These are phyloP conservation scores for Tanacetum coccineum DNA, from an alignment of 129 eudicot genomes.

Conservation along the genomic window DNA sequence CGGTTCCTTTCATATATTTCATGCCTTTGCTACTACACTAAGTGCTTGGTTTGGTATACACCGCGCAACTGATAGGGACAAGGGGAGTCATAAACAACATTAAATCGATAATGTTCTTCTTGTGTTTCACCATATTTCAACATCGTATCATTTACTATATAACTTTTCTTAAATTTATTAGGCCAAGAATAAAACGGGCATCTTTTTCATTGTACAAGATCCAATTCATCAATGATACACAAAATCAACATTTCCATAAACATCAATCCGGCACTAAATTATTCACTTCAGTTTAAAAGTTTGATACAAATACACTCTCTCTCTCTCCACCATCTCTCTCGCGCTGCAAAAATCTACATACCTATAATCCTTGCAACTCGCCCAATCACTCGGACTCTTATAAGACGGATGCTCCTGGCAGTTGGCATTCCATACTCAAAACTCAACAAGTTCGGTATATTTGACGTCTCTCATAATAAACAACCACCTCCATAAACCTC, in stretches of 20 bases:
- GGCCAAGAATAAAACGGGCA: too few species aligned
- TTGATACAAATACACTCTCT: not conserved
- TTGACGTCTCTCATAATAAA: constrained; percentile 87
- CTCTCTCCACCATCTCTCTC: too few species aligned
- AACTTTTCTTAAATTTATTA: too few species aligned
- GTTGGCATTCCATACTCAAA: constrained; percentile 88
- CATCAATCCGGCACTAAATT: not conserved
- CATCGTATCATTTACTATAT: too few species aligned
- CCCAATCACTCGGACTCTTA: constrained; percentile 51
- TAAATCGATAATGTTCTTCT: too few species aligned
- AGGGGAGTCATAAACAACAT: too few species aligned
- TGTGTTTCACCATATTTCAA: too few species aligned
- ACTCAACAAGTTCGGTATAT: constrained; percentile 69
- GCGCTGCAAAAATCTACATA: constrained; percentile 12
- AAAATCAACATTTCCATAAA: not conserved
- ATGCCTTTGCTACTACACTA: too few species aligned
- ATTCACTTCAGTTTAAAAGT: not conserved
- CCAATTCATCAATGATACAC: not conserved
- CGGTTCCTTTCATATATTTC: too few species aligned
- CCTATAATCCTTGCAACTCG: not conserved
- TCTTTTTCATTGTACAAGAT: not conserved
- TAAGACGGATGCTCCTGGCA: constrained; percentile 60
- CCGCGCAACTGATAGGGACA: too few species aligned
- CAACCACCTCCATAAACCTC: constrained; percentile 56
- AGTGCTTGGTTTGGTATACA: too few species aligned